Evolutionary conservation across 192 early-diverging fungal species (phyloP).

Genomic region (Rhizophagus clarus): DNA sequence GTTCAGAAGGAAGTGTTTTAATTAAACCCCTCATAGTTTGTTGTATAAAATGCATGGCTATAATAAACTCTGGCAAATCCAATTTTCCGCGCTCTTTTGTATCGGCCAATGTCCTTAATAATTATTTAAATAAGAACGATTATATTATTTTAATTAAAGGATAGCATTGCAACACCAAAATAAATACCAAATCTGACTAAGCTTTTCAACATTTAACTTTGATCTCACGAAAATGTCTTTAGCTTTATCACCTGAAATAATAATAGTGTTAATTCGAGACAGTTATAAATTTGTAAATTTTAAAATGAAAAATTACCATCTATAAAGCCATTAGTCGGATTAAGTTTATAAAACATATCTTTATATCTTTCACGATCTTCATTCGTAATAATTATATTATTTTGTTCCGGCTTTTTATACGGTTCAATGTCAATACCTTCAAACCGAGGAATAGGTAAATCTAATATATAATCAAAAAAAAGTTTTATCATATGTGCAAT

Average conservation of each 20-base stretch:
- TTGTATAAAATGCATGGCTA: constrained; percentile 89
- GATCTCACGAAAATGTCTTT: constrained; percentile 80
- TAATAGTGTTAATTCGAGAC: neutral
- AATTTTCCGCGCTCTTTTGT: constrained; percentile 69
- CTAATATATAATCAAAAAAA: constrained; percentile 26
- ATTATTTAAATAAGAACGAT: neutral
- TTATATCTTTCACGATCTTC: constrained; percentile 42
- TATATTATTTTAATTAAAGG: too few relatives aligned
- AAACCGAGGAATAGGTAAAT: constrained; percentile 61
- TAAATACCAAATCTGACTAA: constrained; percentile 80
- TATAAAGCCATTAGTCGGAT: constrained; percentile 39
- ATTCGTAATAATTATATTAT: constrained; percentile 30
- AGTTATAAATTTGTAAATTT: neutral
- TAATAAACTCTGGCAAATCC: constrained; percentile 80
- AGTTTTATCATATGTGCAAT: neutral
- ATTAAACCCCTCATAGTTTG: constrained; percentile 75
- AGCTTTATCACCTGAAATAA: constrained; percentile 67
- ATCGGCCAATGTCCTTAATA: constrained; percentile 74
- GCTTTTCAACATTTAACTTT: constrained; percentile 72
- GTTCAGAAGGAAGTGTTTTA: constrained; percentile 63
- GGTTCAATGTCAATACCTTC: constrained; percentile 47
- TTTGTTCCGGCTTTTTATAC: constrained; percentile 5
- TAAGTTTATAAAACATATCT: constrained; percentile 36
- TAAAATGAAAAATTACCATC: constrained; percentile 22
- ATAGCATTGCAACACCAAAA: neutral